Evolutionary conservation across 73 alveolate genomes (phyloP), one percentile per base, ranked within the genome.

Genomic region (Diophrys sp.): DNA sequence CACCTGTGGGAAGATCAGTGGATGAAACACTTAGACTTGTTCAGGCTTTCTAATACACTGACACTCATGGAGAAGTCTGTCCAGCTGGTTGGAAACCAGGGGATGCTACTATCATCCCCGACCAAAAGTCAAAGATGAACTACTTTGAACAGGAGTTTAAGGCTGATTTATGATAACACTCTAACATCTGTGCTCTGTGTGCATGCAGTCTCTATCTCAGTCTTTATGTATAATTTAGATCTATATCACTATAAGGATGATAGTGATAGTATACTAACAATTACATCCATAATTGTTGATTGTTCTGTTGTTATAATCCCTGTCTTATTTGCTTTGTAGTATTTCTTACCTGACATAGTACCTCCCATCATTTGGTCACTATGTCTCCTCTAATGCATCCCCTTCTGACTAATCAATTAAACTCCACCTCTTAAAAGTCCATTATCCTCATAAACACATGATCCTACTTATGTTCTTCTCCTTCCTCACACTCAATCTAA

Each of bases 1-100:
- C 96, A 54, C 98, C 98, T 0, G 95, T 95, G 55, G 99, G 99
- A 31, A 87, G 99, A 75, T 88, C 95, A 71, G 98, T 95, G 54
- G 98, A 93, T 73, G 99, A 95, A 82, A 93, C 96, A 1, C 90
- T 93, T 75, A 94, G 99, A 83, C 90, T 95, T 62, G 93, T 95
- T 55, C 91, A 95, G 72, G 99, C 99, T 57, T 91, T 95, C 88
- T 89, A 95, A 81, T 83, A 88, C 88, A 93, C 97, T 71, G 99
- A 95, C 89, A 89, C 77, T 70, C 93, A 92, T 79, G 99, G 98
- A 55, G 96, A 95, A 83, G 97, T 91, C 29, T 83, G 97, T 80
- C 95, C 95, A 23, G 95, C 95, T 44, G 76, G 76, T 76, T 88
- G 95, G 95, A 70, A 82, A 68, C 90, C 90, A 54, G 93, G 93